These are phyloP conservation scores for Termitomyces sp. DNA, from an alignment of 768 basidiomycete genomes.

Conservation along the genomic window DNA sequence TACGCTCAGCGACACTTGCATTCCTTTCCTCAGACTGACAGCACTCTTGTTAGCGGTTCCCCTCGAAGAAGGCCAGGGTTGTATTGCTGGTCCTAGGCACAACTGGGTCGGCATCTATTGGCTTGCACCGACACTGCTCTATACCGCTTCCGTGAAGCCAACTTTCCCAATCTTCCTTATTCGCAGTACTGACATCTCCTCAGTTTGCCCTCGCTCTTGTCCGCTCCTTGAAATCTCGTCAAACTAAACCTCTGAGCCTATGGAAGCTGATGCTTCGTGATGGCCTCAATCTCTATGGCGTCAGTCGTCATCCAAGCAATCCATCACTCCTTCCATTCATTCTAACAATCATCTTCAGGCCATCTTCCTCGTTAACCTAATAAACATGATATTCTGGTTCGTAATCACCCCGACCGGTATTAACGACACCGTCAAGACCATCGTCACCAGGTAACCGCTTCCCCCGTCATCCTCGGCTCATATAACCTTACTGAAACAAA, in stretches of 20 bases:
- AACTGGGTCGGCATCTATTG: constrained; percentile 88
- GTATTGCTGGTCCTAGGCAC: constrained; percentile 76
- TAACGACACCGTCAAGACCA: constrained; percentile 71
- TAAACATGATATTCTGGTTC: constrained; percentile 87
- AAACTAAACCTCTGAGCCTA: constrained; percentile 49
- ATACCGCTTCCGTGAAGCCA: constrained; percentile 55
- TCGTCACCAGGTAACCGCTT: constrained; percentile 53
- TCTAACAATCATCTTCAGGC: constrained; percentile 30
- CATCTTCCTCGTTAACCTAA: constrained; percentile 74
- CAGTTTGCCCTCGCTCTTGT: constrained; percentile 57
- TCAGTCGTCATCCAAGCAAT: constrained; percentile 23
- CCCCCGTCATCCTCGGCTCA: not conserved
- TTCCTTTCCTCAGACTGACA: constrained; percentile 1
- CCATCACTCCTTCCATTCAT: constrained; percentile 1
- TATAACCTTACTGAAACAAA: not conserved
- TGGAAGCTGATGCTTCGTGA: constrained; percentile 93
- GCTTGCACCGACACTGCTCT: constrained; percentile 70
- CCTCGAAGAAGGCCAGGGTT: constrained; percentile 69
- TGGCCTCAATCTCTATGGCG: constrained; percentile 80
- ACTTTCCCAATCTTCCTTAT: not conserved
- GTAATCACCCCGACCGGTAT: constrained; percentile 60
- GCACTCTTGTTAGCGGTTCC: constrained; percentile 49
- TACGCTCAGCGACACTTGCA: constrained; percentile 23
- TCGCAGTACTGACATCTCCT: not conserved
- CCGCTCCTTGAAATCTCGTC: constrained; percentile 54